Conservation (phyloP, 2,329 filamentous ascomycete species). For the Decorospora gaudefroyi region DNA sequence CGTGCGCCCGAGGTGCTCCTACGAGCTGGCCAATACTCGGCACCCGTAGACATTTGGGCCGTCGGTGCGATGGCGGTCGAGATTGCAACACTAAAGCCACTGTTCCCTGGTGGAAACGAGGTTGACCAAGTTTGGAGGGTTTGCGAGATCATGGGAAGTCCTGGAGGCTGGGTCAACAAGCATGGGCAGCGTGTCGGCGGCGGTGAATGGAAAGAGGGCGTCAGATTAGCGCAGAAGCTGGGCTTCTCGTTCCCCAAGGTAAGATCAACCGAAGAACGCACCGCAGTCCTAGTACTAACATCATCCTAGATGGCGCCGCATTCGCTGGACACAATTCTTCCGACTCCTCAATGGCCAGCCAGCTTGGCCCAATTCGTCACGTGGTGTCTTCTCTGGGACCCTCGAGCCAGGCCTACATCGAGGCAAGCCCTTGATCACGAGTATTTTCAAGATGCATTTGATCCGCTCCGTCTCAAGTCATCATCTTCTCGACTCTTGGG, state of each 20-base stretch:
- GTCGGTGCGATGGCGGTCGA: conserved; percentile 98
- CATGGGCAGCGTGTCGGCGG: conserved; percentile 83
- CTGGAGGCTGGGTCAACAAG: conserved; percentile 97
- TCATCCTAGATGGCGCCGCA: conserved; percentile 90
- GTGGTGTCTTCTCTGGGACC: conserved; percentile 99
- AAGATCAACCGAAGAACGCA: conserved; percentile 19
- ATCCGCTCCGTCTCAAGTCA: conserved; percentile 90
- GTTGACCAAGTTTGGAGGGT: conserved; percentile 99
- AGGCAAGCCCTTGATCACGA: conserved; percentile 93
- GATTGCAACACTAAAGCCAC: conserved; percentile 90
- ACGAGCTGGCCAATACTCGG: conserved; percentile 93
- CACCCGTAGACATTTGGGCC: conserved; percentile 98
- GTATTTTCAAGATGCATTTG: conserved; percentile 89
- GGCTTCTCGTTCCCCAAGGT: conserved; percentile 95
- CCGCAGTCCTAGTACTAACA: conserved; percentile 10
- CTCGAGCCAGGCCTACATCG: conserved; percentile 86
- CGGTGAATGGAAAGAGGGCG: conserved; percentile 96
- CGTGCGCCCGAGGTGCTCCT: conserved; percentile 90
- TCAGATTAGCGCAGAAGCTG: conserved; percentile 88
- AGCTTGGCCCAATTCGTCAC: conserved; percentile 92
- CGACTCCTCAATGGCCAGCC: conserved; percentile 86
- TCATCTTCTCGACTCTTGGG: conserved; percentile 82
- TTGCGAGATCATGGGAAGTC: conserved; percentile 99
- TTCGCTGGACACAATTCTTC: conserved; percentile 91
- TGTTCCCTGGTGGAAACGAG: conserved; percentile 97